Evolutionary conservation across 192 early-diverging fungal genomes (phyloP).

Genomic region (Phlyctochytrium arcticum): DNA sequence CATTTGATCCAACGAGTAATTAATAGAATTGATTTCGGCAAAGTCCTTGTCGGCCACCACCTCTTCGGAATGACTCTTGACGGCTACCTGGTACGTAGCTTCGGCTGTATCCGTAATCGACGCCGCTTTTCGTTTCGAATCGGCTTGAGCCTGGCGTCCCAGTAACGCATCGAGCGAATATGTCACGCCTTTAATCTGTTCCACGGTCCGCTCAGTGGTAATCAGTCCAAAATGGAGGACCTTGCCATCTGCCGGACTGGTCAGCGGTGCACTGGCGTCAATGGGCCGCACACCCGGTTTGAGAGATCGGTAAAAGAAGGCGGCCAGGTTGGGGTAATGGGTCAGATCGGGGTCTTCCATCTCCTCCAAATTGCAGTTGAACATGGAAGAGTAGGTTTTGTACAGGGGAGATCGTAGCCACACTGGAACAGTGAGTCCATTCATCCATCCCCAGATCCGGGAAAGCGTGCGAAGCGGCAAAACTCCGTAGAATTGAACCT

Average conservation of each 20-base stretch:
- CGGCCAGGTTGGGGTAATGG: conserved; percentile 76
- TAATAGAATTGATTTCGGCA: conserved; percentile 83
- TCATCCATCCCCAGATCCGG: conserved; percentile 86
- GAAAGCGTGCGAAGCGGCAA: conserved; percentile 89
- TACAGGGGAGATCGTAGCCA: conserved; percentile 72
- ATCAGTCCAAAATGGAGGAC: conserved; percentile 88
- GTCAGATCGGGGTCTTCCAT: conserved; percentile 80
- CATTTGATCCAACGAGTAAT: conserved; percentile 73
- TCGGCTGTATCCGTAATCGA: neutral
- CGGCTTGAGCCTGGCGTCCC: conserved; percentile 42
- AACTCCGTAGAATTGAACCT: conserved; percentile 81
- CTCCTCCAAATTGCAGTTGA: conserved; percentile 90
- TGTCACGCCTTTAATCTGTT: conserved; percentile 92
- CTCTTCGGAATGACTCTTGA: conserved; percentile 54
- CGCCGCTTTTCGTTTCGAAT: neutral
- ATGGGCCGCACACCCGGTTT: conserved; percentile 74
- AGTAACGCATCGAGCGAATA: conserved; percentile 88
- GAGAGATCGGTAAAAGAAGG: conserved; percentile 92
- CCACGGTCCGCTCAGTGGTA: conserved; percentile 65
- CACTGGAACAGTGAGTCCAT: conserved; percentile 76
- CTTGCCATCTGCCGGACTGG: conserved; percentile 87
- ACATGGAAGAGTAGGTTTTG: conserved; percentile 74
- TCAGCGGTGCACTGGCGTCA: conserved; percentile 60
- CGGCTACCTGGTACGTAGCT: conserved; percentile 21
- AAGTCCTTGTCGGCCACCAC: conserved; percentile 78